Percentiles rank a stretch among this genome's conserved stretches.
Conservation (phyloP, 2,329 filamentous ascomycete species). For the Colletotrichum limetticola region DNA sequence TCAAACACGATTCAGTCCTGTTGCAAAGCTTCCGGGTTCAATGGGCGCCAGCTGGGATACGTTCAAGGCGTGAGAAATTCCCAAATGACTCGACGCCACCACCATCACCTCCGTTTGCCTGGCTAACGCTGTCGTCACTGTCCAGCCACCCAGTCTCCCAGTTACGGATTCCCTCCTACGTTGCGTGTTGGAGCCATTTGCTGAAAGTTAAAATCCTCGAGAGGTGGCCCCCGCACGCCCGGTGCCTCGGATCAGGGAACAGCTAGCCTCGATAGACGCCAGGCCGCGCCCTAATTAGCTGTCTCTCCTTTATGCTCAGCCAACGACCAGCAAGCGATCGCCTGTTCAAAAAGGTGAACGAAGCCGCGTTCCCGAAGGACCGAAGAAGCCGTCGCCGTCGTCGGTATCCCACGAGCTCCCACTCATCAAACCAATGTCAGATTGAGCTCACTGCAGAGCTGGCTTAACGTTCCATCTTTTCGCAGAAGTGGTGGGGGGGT, state of each 20-base stretch:
- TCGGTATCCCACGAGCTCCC: neutral
- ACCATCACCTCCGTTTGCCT: neutral
- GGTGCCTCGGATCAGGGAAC: neutral
- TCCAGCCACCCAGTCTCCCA: too few species aligned
- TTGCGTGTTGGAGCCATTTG: neutral
- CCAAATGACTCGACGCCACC: neutral
- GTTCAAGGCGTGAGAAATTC: neutral
- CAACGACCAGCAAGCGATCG: neutral
- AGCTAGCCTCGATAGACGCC: neutral
- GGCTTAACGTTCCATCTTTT: neutral
- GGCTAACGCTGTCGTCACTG: neutral
- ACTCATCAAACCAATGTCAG: neutral
- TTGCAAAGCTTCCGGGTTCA: neutral
- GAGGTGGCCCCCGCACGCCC: neutral
- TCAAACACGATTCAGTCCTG: neutral
- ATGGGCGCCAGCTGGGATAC: neutral
- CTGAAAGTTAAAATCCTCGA: neutral
- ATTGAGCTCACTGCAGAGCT: neutral
- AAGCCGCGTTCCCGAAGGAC: neutral
- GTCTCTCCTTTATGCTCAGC: neutral
- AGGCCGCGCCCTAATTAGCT: neutral
- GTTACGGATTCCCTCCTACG: too few species aligned
- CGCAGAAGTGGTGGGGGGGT: neutral
- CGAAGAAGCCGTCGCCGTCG: neutral
- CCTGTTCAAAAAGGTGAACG: neutral